Percentiles rank a stretch among this genome's conserved stretches.
Conservation (phyloP, 2,329 filamentous ascomycete genomes). For the Botrytis tulipae region DNA sequence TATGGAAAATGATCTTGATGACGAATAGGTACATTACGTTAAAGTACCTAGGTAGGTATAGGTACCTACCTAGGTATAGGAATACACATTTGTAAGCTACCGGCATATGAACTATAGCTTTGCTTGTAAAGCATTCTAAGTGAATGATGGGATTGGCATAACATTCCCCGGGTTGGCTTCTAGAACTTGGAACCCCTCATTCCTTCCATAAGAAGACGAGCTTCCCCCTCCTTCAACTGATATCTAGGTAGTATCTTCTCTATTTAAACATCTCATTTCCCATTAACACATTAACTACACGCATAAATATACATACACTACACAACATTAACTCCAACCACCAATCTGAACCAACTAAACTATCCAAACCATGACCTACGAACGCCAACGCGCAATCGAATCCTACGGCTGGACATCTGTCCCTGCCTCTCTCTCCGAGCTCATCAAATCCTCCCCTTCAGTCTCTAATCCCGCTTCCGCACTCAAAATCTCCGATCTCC, state of each 20-base stretch:
- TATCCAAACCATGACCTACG: conserved; percentile 3
- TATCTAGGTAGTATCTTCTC: neutral
- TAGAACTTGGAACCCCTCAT: neutral
- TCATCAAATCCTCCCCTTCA: conserved; percentile 43
- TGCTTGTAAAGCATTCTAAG: neutral
- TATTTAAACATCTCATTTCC: neutral
- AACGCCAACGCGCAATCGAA: conserved; percentile 23
- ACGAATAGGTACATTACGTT: neutral
- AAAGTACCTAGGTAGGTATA: neutral
- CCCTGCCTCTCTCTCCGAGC: conserved; percentile 42
- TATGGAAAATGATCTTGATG: neutral
- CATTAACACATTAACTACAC: neutral
- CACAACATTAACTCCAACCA: neutral
- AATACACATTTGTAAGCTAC: neutral
- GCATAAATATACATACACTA: neutral
- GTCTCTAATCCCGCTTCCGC: conserved; percentile 39
- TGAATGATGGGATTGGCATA: neutral
- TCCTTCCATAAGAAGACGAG: neutral
- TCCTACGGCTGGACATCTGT: conserved; percentile 48
- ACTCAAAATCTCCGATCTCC: conserved; percentile 39
- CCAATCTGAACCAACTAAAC: neutral
- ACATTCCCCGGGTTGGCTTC: neutral
- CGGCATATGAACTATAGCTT: neutral
- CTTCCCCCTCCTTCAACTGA: neutral
- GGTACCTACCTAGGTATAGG: too few species aligned